Base-by-base conservation (phyloP, 2,329 filamentous ascomycete genomes). In the Fusarium sp. region DNA sequence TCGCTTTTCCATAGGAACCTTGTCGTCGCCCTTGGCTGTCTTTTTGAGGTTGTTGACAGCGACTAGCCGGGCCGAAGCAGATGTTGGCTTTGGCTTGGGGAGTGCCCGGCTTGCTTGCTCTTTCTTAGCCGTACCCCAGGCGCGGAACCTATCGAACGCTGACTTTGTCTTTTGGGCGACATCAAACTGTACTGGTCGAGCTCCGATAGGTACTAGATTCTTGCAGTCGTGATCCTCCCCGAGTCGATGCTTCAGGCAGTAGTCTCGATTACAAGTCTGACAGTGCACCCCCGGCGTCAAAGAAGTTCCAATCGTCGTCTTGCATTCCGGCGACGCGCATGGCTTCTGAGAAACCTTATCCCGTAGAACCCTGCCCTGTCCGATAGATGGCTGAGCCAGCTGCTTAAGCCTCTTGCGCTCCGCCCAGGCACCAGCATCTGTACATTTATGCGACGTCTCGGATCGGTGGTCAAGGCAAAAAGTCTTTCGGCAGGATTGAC, bases 381-480 rank as follows among this genome's bases (percentile, higher is more conserved):
- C 90, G 58, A 88, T 86, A 42, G 88, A 88, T 3, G 87, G 86
- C 42, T 83, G 84, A 10, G 88, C 82, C 13, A 90, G 85, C 76
- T 90, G 85, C 16, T 89, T 89, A 71, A 85, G 82, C 7, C 90
- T 87, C 72, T 85, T 85, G 27, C 89, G 87, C 79, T 86, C 85
- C 18, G 90, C 90, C 90, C 90, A 92, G 64, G 89, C 90, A 70
- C 91, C 91, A 2, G 84, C 85, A 60, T 89, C 86, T 61, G 84
- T 77, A 83, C 91, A 93, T 79, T 91, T 89, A 85, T 99, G 97
- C 0, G 94, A 86, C 22, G 90, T 89, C 85, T 98, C 96, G 78
- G 91, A 93, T 64, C 96, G 93, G 87, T 99, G 96, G 81, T 98
- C 96, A 75, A 97, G 93, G 82, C 97, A 99, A 86, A 92, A 99